A percentile compares a stretch with the other conserved stretches of the same genome.
Evolutionary conservation across 106 monocot genomes (phyloP).

Genomic region (Hemerocallis citrina): DNA sequence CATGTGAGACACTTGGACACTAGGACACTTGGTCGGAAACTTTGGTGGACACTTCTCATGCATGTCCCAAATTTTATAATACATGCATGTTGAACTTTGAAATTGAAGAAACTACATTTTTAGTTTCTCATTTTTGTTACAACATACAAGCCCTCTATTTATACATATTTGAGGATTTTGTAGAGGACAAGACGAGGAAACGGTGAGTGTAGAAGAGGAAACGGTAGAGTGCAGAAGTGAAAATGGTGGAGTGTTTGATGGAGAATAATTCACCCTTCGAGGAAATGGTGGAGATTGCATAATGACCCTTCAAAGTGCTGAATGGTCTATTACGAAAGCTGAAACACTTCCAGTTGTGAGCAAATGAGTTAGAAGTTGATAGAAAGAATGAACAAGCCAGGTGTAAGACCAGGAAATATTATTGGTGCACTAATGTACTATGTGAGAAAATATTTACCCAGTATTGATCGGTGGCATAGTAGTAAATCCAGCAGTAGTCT

Average conservation of each 20-base stretch:
- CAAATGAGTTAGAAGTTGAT: conserved; percentile 28
- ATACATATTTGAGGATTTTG: conserved; percentile 47
- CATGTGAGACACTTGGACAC: too few relatives aligned
- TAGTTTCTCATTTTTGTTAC: too few relatives aligned
- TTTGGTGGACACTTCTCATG: too few relatives aligned
- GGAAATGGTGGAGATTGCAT: conserved; percentile 54
- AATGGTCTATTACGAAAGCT: conserved; percentile 19
- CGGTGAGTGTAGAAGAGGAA: too few relatives aligned
- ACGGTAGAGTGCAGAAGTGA: too few relatives aligned
- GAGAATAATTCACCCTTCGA: conserved; percentile 20
- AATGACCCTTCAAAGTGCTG: conserved; percentile 27
- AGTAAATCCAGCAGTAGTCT: conserved; percentile 1
- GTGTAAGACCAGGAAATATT: conserved; percentile 26
- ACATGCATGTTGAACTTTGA: too few relatives aligned
- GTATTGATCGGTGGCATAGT: conserved; percentile 45
- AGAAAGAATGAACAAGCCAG: conserved; percentile 27
- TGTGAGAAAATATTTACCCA: conserved; percentile 37
- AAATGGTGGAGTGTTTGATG: conserved; percentile 26
- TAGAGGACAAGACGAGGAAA: conserved; percentile 20
- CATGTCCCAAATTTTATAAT: too few relatives aligned
- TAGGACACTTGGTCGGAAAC: too few relatives aligned
- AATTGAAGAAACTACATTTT: too few relatives aligned
- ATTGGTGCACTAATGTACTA: conserved; percentile 35
- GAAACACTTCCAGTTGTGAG: conserved; percentile 25
- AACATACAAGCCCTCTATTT: conserved; percentile 37